Evolutionary conservation across 352 stramenopile genomes (phyloP).

Genomic region (Globisporangium barbulae): DNA sequence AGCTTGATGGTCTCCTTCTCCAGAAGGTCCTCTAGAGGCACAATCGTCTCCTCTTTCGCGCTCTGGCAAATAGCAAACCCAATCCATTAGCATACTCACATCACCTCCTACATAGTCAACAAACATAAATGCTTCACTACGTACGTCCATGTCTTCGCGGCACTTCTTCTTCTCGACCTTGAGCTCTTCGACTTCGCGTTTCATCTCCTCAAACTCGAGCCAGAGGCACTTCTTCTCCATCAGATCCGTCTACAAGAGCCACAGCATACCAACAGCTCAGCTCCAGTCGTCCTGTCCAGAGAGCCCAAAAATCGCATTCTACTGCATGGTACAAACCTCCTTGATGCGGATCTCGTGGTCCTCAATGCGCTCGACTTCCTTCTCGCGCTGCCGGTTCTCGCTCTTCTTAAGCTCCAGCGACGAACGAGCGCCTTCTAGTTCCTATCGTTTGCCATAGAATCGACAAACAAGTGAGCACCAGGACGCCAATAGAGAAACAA

Average conservation of each 20-base stretch:
- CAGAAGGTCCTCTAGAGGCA: constrained; percentile 58
- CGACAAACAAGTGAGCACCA: neutral
- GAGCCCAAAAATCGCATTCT: neutral
- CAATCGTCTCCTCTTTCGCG: constrained; percentile 62
- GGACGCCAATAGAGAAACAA: neutral
- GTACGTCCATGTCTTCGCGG: constrained; percentile 66
- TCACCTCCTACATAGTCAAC: no score
- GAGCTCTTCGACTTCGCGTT: constrained; percentile 58
- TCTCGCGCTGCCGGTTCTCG: constrained; percentile 76
- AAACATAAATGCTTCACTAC: neutral
- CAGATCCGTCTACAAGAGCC: constrained; percentile 45
- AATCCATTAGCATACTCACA: neutral
- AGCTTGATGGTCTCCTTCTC: constrained; percentile 70
- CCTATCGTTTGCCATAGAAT: constrained; percentile 21
- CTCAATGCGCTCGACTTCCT: constrained; percentile 81
- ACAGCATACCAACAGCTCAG: neutral
- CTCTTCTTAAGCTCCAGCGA: constrained; percentile 82
- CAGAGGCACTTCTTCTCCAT: constrained; percentile 88
- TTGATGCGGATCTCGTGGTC: constrained; percentile 77
- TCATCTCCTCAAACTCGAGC: constrained; percentile 81
- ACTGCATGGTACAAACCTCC: constrained; percentile 40
- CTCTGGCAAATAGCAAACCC: constrained; percentile 25
- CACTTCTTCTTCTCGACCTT: constrained; percentile 67
- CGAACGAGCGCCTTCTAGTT: constrained; percentile 58
- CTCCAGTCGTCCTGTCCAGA: neutral